Conservation (phyloP, 1,284 basidiomycete species). For the Golubevia sp. region DNA sequence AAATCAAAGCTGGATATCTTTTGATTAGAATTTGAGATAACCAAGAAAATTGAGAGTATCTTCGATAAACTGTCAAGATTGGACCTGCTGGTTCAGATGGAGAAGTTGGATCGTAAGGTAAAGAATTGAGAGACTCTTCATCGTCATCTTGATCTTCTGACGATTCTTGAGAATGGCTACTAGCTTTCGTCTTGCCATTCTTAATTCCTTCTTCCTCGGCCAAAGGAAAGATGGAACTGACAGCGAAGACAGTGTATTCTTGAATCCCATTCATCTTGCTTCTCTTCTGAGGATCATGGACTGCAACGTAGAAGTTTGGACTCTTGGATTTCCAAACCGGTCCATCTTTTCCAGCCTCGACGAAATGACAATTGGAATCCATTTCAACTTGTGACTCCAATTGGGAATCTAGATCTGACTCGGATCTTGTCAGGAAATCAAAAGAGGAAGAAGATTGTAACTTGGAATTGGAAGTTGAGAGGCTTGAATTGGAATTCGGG, state of each 20-base stretch:
- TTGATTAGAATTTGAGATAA: constrained; percentile 73
- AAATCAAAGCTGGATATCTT: constrained; percentile 73
- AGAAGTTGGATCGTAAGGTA: constrained; percentile 28
- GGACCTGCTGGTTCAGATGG: constrained; percentile 21
- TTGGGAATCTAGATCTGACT: no score
- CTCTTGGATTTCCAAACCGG: constrained; percentile 74
- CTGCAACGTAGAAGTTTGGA: constrained; percentile 73
- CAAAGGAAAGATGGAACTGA: constrained; percentile 73
- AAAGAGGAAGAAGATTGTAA: no score
- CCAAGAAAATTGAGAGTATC: constrained; percentile 82
- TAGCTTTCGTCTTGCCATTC: neutral
- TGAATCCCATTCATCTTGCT: constrained; percentile 69
- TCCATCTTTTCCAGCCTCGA: constrained; percentile 69
- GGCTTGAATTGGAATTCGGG: neutral
- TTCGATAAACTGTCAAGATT: constrained; percentile 68
- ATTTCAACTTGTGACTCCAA: no score
- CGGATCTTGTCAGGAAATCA: no score
- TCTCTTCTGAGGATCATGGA: constrained; percentile 77
- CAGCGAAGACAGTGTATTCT: constrained; percentile 74
- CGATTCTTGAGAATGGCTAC: neutral
- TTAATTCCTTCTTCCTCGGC: neutral
- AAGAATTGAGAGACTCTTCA: constrained; percentile 2
- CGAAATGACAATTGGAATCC: constrained; percentile 66
- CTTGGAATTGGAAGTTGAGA: no score
- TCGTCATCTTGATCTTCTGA: constrained; percentile 14